Conservation (phyloP, 2,329 filamentous ascomycete species). For the Phialemonium atrogriseum region DNA sequence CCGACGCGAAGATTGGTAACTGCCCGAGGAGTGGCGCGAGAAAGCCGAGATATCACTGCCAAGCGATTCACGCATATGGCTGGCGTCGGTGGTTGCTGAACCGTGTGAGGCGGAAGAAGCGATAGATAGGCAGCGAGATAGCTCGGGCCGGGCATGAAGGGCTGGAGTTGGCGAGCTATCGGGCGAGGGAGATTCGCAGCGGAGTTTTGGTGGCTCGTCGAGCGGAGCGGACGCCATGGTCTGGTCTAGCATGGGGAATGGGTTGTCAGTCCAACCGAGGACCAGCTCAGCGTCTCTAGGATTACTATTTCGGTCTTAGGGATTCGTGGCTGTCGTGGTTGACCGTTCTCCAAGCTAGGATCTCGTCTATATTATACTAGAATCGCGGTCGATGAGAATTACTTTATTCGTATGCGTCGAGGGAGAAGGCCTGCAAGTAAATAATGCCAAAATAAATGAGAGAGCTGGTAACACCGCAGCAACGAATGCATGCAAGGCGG, state of each 20-base stretch:
- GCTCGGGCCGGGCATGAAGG: conserved; percentile 47
- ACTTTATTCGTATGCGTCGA: too few relatives aligned
- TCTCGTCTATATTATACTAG: too few relatives aligned
- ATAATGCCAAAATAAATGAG: not conserved
- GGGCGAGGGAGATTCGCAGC: conserved; percentile 56
- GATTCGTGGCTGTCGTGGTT: too few relatives aligned
- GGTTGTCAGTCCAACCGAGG: too few relatives aligned
- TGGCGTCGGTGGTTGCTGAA: conserved; percentile 39
- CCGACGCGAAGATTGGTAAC: conserved; percentile 35
- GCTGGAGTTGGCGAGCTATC: conserved; percentile 55
- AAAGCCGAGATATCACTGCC: conserved; percentile 41
- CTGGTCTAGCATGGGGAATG: conserved; percentile 3
- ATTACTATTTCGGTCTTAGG: too few relatives aligned
- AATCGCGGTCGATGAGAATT: too few relatives aligned
- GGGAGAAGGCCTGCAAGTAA: too few relatives aligned
- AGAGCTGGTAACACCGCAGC: not conserved
- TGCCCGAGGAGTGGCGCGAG: conserved; percentile 58
- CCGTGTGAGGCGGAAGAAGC: conserved; percentile 51
- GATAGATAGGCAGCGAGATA: conserved; percentile 57
- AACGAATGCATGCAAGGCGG: not conserved
- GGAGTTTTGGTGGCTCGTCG: conserved; percentile 26
- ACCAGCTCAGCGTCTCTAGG: too few relatives aligned
- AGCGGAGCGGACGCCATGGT: conserved; percentile 27
- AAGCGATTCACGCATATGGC: conserved; percentile 42
- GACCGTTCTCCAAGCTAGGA: too few relatives aligned